Evolutionary conservation across 192 early-diverging fungal species (phyloP).

Genomic region (Piromyces finnis): DNA sequence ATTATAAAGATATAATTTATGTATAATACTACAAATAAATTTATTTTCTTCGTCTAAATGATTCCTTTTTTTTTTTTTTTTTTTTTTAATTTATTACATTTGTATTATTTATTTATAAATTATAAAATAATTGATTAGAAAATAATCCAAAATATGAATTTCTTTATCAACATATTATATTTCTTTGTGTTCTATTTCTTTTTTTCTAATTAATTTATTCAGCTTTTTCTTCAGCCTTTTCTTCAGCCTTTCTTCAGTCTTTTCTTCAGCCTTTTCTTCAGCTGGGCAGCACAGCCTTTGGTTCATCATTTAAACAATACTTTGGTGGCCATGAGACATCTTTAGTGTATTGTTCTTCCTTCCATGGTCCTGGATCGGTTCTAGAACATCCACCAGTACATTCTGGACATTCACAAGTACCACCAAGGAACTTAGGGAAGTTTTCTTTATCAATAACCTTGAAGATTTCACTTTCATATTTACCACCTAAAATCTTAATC

Average conservation of each 20-base stretch:
- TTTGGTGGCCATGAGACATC: neutral
- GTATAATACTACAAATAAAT: too few species aligned
- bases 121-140: too few species aligned
- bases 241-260: neutral
- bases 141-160: too few species aligned
- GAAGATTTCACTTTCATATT: slow-evolving; percentile 32
- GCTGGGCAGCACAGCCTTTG: neutral
- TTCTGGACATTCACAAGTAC: slow-evolving; percentile 49
- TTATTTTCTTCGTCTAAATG: too few species aligned
- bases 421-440: slow-evolving; percentile 51
- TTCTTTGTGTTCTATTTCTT: too few species aligned
- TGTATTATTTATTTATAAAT: too few species aligned
- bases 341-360: slow-evolving; percentile 3
- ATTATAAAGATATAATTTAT: too few species aligned
- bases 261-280: neutral
- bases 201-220: too few species aligned
- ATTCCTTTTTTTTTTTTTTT: too few species aligned
- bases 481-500: slow-evolving; percentile 44
- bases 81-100: too few species aligned
- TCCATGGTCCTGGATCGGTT: slow-evolving; percentile 29
- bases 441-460: slow-evolving; percentile 45
- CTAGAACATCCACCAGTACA: slow-evolving; percentile 46
- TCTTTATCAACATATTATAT: too few species aligned
- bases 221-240: neutral
- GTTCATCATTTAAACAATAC: neutral